Evolutionary conservation across 192 early-diverging fungal species (phyloP).

Genomic region (Linnemannia hyalina): DNA sequence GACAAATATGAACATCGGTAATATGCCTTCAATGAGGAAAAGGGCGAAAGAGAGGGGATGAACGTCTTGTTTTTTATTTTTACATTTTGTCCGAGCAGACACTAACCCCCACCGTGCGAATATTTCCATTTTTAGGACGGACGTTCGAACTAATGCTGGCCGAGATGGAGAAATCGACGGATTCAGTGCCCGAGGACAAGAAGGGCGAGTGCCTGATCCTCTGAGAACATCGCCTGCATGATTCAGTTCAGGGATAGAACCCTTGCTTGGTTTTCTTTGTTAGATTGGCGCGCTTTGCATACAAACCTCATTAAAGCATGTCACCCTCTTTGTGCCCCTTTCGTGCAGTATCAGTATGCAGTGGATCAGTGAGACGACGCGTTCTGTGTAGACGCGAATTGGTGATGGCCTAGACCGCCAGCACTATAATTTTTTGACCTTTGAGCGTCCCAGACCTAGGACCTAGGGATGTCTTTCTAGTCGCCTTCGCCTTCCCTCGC

Average conservation of each 20-base stretch:
- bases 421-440: no score
- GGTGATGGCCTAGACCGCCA: no score
- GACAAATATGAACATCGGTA: slow-evolving; percentile 88
- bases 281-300: not conserved
- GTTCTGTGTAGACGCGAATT: no score
- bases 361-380: no score
- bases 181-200: slow-evolving; percentile 65
- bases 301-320: no score
- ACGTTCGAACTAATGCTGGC: slow-evolving; percentile 86
- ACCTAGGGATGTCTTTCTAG: no score
- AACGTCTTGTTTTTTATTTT: not conserved
- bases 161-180: slow-evolving; percentile 84
- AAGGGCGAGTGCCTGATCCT: slow-evolving; percentile 66
- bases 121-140: slow-evolving; percentile 52
- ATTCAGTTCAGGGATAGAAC: not conserved
- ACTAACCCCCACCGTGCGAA: not conserved
- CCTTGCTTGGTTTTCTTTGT: not conserved
- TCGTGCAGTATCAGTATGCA: no score
- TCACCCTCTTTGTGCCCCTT: no score
- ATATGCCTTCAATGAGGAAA: not conserved
- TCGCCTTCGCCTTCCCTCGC: no score
- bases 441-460: no score
- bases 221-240: slow-evolving; percentile 10
- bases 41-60: not conserved
- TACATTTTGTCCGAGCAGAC: not conserved